These are phyloP conservation scores for Hypoxylon lenormandii DNA, from an alignment of 495 filamentous ascomycete genomes.

Conservation along the genomic window DNA sequence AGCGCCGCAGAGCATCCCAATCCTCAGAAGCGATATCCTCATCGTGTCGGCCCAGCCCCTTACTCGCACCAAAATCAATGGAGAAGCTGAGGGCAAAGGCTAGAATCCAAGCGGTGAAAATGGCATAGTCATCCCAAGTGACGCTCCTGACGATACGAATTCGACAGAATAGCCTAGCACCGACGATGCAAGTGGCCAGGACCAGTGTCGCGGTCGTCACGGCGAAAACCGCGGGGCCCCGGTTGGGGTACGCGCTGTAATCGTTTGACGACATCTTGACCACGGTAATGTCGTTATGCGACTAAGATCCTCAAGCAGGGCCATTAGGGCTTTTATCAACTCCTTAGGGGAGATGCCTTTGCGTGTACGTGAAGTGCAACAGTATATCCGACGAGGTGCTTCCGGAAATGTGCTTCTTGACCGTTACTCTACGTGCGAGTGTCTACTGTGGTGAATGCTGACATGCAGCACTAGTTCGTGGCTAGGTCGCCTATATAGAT, in stretches of 20 bases:
- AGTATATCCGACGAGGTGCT: conserved; percentile 30
- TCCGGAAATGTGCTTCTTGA: conserved; percentile 10
- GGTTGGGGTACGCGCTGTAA: conserved; percentile 62
- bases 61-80: conserved; percentile 76
- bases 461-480: conserved; percentile 22
- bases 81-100: conserved; percentile 80
- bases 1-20: conserved; percentile 66
- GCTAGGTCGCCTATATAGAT: conserved; percentile 18
- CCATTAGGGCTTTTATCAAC: conserved; percentile 41
- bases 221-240: conserved; percentile 75
- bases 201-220: conserved; percentile 78
- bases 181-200: conserved; percentile 76
- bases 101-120: conserved; percentile 84
- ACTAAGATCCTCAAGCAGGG: conserved; percentile 37
- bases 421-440: conserved; percentile 27
- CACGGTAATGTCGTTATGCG: conserved; percentile 40
- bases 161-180: conserved; percentile 76
- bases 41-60: conserved; percentile 83
- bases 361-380: conserved; percentile 21
- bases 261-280: conserved; percentile 36
- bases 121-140: conserved; percentile 83
- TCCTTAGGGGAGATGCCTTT: conserved; percentile 29
- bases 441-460: conserved; percentile 17
- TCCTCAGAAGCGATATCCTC: conserved; percentile 65
- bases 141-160: conserved; percentile 76